Evolutionary conservation across 2,329 filamentous ascomycete species (phyloP).

Genomic region (Eutypa lata): DNA sequence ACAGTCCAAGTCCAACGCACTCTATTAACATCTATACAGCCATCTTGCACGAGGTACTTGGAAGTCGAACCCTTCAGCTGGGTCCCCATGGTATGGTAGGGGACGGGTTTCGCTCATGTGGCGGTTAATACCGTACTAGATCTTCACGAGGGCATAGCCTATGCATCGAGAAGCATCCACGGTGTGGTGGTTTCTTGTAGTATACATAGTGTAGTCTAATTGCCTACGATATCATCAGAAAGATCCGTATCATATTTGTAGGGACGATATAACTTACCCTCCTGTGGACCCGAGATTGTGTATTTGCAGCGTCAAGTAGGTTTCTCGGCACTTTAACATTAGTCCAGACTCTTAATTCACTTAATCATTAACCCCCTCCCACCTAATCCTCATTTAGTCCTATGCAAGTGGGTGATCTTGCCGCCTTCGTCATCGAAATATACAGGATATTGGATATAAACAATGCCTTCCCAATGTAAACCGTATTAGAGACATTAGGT

Average conservation of each 20-base stretch:
- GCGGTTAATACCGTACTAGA: conserved; percentile 77
- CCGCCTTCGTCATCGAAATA: conserved; percentile 78
- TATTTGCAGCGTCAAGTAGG: conserved; percentile 70
- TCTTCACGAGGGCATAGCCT: conserved; percentile 76
- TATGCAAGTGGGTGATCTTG: conserved; percentile 84
- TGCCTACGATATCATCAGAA: conserved; percentile 43
- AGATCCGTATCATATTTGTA: background rate
- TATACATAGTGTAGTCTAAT: conserved; percentile 76
- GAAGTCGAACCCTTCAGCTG: conserved; percentile 58
- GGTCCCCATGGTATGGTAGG: conserved; percentile 75
- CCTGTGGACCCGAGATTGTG: conserved; percentile 81
- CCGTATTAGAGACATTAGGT: too few species aligned
- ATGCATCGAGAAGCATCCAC: background rate
- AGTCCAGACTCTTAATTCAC: conserved; percentile 35
- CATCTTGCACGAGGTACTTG: conserved; percentile 64
- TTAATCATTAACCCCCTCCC: background rate
- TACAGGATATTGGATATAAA: conserved; percentile 80
- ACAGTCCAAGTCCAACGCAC: conserved; percentile 31
- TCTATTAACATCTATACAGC: conserved; percentile 74
- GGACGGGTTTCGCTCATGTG: conserved; percentile 81
- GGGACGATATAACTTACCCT: conserved; percentile 32
- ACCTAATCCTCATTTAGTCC: too few species aligned
- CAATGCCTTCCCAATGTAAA: too few species aligned
- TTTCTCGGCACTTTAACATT: conserved; percentile 9
- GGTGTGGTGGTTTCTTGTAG: conserved; percentile 15